Base-by-base conservation (phyloP, 495 filamentous ascomycete genomes). In the Neurospora hispaniola region DNA sequence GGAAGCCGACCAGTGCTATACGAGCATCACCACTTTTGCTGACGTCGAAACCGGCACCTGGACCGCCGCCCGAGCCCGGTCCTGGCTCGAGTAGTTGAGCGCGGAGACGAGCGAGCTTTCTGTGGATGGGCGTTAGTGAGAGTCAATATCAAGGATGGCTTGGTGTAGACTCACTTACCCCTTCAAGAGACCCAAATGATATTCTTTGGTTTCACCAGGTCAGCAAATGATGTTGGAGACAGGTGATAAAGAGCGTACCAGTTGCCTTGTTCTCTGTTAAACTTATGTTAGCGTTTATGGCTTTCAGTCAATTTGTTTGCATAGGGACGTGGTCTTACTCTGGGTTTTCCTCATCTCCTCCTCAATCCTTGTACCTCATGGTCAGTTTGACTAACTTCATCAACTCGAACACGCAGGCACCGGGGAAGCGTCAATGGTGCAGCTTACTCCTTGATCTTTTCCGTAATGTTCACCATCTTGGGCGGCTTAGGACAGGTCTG, bases 261-360 rank as follows among this genome's bases (percentile, higher is more conserved):
- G 96, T 99, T 75, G 96, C 96, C 89, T 99, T 99, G 80, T 99
- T 99, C 81, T 99, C 94, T 99, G 74, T 74, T 31, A 31, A 62
- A 44, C 11, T 68, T 73, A 62, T 71, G 79, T 83, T 81, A 85
- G 81, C 71, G 76, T 78, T 75, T 76, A 79, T 78, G 75, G 76
- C 20, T 35, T 8, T 48, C 6, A 4, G 14, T 71, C 9, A 35
- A 16, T 7, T 10, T 23, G 8, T 11, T 14, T 69, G 44, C 3
- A 11, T 44, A 11, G 31, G 35, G 20, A n/a, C 7, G 9, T 42
- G 42, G 31, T 73, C 84, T 84, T 89, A 96, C 94, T 97, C 84
- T 99, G 96, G 79, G 96, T 99, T 89, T 90, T 92, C 78, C 88
- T 89, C 96, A 99, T 99, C 91, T 99, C 96, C 86, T 96, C 94